phyloP scores from a whole-genome alignment of 2,329 filamentous ascomycete species.

The Hymenoscyphus linearis region DNA sequence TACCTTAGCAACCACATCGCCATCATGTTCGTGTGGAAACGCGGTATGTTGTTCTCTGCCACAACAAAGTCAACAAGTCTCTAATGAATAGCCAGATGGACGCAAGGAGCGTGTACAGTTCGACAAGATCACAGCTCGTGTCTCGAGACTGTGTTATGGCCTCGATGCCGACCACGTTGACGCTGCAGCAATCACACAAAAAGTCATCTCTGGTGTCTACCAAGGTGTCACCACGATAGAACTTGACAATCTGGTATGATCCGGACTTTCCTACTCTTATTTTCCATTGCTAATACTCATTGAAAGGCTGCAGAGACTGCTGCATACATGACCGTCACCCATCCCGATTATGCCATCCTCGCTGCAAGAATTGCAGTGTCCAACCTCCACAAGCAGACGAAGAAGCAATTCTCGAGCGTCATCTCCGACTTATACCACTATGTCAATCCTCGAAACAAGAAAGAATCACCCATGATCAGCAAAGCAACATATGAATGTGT shows the following conservation, averaged over 20 bases:
- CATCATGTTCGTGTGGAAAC: slow-evolving; percentile 34
- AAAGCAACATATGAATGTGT: slow-evolving; percentile 85
- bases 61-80: not conserved
- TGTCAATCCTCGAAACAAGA: slow-evolving; percentile 87
- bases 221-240: slow-evolving; percentile 95
- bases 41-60: slow-evolving; percentile 32
- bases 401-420: slow-evolving; percentile 98
- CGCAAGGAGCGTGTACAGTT: slow-evolving; percentile 99
- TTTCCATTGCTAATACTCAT: slow-evolving; percentile 18
- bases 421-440: slow-evolving; percentile 92
- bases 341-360: slow-evolving; percentile 97
- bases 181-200: slow-evolving; percentile 96
- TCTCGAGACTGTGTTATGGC: slow-evolving; percentile 95
- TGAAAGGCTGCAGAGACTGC: slow-evolving; percentile 91
- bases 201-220: slow-evolving; percentile 99
- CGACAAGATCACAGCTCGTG: slow-evolving; percentile 99
- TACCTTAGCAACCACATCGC: slow-evolving; percentile 10
- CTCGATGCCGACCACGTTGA: slow-evolving; percentile 95
- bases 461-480: slow-evolving; percentile 88
- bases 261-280: not conserved
- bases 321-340: slow-evolving; percentile 99
- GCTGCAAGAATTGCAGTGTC: slow-evolving; percentile 97
- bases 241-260: slow-evolving; percentile 87
- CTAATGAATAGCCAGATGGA: slow-evolving; percentile 60
- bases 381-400: slow-evolving; percentile 99